Evolutionary conservation across 179 eudicot species (phyloP).

Genomic region (Amaranthus tricolor): DNA sequence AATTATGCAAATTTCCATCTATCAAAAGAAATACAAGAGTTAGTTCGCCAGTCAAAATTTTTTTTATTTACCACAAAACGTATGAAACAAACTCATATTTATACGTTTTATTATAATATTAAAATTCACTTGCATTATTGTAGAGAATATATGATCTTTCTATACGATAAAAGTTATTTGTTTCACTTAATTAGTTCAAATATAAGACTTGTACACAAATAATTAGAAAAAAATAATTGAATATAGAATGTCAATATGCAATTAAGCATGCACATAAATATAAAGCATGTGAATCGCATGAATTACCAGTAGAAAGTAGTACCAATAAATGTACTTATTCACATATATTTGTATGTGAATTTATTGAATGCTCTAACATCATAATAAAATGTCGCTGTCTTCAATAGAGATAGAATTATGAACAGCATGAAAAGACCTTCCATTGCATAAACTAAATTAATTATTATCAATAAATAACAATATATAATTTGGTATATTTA

Average conservation of each 20-base stretch:
- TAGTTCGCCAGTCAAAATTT: too few species aligned
- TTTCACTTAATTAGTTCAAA: not conserved
- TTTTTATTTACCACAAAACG: too few species aligned
- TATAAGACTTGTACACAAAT: not conserved
- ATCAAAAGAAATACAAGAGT: too few species aligned
- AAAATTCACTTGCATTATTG: too few species aligned
- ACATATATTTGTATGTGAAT: slow-evolving; percentile 12
- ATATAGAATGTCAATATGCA: not conserved
- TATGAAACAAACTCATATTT: too few species aligned
- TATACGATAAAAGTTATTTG: too few species aligned
- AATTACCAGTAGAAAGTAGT: not conserved
- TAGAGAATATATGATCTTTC: too few species aligned
- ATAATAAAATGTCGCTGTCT: slow-evolving; percentile 5
- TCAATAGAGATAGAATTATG: slow-evolving; percentile 24
- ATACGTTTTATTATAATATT: too few species aligned
- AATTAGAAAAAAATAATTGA: too few species aligned
- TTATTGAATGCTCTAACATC: slow-evolving; percentile 12
- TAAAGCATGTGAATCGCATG: slow-evolving; percentile 20
- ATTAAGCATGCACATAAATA: slow-evolving; percentile 7
- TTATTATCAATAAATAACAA: not conserved
- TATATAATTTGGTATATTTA: slow-evolving; percentile 10
- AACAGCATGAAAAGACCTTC: slow-evolving; percentile 27
- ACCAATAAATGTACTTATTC: not conserved
- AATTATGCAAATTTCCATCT: too few species aligned
- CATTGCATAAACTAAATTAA: slow-evolving; percentile 28